Conservation (phyloP, 257 asterid species). For the Cordia subcordata region DNA sequence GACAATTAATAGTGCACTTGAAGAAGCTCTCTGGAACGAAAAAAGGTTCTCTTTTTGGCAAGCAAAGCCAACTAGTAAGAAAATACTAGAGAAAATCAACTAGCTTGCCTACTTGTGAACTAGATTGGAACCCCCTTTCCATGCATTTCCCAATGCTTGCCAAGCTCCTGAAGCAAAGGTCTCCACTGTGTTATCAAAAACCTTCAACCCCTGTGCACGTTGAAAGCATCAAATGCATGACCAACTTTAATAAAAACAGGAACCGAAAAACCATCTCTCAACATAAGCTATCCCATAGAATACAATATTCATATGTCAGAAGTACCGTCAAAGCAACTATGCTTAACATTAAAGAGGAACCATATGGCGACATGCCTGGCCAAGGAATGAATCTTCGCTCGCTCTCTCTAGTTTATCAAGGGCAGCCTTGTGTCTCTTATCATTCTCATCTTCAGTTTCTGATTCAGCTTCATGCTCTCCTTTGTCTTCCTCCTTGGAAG, state of each 20-base stretch:
- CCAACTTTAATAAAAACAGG: no score
- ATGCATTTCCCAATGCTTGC: constrained; percentile 94
- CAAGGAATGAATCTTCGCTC: constrained; percentile 78
- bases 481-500: constrained; percentile 47
- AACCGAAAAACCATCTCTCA: background rate
- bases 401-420: constrained; percentile 82
- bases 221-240: background rate
- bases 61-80: background rate
- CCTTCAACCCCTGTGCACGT: constrained; percentile 77
- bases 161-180: constrained; percentile 94
- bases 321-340: background rate
- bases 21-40: no score
- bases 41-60: no score
- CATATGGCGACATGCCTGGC: constrained; percentile 56
- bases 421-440: constrained; percentile 59
- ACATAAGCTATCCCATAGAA: no score
- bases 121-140: constrained; percentile 74
- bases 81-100: background rate
- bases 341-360: no score
- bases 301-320: no score
- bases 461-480: constrained; percentile 45
- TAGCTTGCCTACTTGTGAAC: constrained; percentile 44
- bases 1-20: no score
- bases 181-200: constrained; percentile 73
- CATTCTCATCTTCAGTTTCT: constrained; percentile 69